A percentile compares a stretch with the other conserved stretches of the same genome.
Evolutionary conservation across 225 moss, liverwort and hornwort species (phyloP).

Genomic region (Bryum argenteum): DNA sequence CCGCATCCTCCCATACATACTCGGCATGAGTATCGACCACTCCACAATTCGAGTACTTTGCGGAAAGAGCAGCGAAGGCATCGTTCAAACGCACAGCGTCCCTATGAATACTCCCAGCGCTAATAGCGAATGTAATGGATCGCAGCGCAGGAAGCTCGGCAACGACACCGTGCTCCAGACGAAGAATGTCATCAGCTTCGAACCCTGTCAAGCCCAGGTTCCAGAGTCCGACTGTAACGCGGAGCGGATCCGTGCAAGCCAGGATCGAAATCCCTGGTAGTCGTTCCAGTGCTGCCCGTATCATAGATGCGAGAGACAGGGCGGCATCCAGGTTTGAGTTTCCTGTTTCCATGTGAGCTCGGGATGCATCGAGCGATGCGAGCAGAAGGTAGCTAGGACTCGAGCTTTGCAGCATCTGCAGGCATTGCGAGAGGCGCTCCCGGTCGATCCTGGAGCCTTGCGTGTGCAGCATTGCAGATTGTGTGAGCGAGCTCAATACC

Average conservation of each 20-base stretch:
- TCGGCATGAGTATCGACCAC: background rate
- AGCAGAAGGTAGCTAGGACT: conserved; percentile 95
- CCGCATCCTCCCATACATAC: conserved; percentile 27
- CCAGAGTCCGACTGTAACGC: conserved; percentile 86
- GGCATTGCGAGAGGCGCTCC: conserved; percentile 53
- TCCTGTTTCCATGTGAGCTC: conserved; percentile 63
- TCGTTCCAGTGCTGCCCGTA: conserved; percentile 47
- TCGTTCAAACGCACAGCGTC: conserved; percentile 66
- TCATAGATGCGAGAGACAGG: conserved; percentile 47
- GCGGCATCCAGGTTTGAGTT: conserved; percentile 49
- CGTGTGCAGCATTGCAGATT: conserved; percentile 88
- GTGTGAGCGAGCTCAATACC: conserved; percentile 84
- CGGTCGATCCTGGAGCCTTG: conserved; percentile 54
- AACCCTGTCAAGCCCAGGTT: conserved; percentile 70
- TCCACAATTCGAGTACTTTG: conserved; percentile 29
- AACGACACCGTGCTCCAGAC: conserved; percentile 70
- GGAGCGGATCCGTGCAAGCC: conserved; percentile 70
- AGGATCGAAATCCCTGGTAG: conserved; percentile 55
- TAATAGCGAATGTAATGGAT: conserved; percentile 78
- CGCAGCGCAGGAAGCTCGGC: conserved; percentile 72
- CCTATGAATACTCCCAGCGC: conserved; percentile 59
- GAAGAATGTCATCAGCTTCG: conserved; percentile 77
- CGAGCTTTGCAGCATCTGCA: conserved; percentile 87
- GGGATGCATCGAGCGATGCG: conserved; percentile 83
- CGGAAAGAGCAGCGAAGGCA: conserved; percentile 54